Evolutionary conservation across 495 filamentous ascomycete species (phyloP), one percentile per base, ranked within the genome.

Genomic region (Articulospora tetracladia): DNA sequence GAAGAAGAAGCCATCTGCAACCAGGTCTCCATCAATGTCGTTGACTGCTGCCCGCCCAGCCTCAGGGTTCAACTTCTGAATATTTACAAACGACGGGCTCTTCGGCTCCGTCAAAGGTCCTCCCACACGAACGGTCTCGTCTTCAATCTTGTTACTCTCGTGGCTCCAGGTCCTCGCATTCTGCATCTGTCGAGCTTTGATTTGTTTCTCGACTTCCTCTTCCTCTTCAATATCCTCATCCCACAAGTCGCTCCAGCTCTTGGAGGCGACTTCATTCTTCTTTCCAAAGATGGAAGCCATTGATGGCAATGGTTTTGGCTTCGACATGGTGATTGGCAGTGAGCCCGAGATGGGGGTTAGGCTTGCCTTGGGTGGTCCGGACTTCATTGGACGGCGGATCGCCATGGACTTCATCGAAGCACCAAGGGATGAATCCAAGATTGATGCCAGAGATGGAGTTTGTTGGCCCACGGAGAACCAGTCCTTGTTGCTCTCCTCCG

Each of bases 191-290:
- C 87, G 80, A 57, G 79, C 72, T 63, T 86, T 76, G 52, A 88
- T 56, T 17, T 79, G 80, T 50, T 83, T 80, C 57, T 84, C 79
- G 47, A 77, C 77, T 70, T 89, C 82, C 19, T 82, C 73, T 64
- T 94, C 87, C 64, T 89, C 86, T 26, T 79, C 82, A 53, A 60
- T 64, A 55, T 97, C 92, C 72, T 97, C 92, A 57, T 97, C 92
- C 87, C 90, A 97, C 64, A 97, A 79, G 73, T 97, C 92, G 66
- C 91, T 94, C 92, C 92, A 97, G 79, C 92, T 97, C 84, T 97
- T 96, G 26, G 92, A 94, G 12, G 92, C 88, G 20, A 82, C 75
- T 2, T 88, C 83, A 62, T 82, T 82, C 69, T 88, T 84, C 69
- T 84, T 86, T 25, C 89, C 89, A 69, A 94, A 93, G 22, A 93